Base-by-base conservation (phyloP, 306 rosid species). In the Cicer bijugum region DNA sequence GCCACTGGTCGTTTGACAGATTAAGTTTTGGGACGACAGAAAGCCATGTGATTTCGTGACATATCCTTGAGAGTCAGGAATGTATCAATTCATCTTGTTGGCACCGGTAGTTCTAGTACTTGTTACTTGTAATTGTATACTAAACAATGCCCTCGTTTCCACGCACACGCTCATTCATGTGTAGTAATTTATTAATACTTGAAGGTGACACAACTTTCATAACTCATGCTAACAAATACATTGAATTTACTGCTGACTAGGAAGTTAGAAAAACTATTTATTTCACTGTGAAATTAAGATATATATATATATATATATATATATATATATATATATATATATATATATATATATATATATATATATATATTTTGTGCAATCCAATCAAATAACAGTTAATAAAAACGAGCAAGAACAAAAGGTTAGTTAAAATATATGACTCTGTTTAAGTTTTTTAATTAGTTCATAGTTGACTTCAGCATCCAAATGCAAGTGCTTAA, bases 41-140 rank as follows among this genome's bases (percentile, higher is more conserved):
- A 71, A 71, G 70, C 20, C 85, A 48, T 72, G 81, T 63, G 81
- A 75, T 81, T 39, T 47, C 15, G 16, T 37, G 68, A 38, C 83
- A 8, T 74, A 67, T 80, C 74, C 46, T 55, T 72, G 52, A 37
- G 12, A 37, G 3, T 50, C 43, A 37, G 64, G 47, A 20, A 15
- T 39, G 48, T 63, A 16, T 69, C 62, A 51, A 76, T 59, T 59
- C 35, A 51, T 65, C 33, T 52, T 52, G 45, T 40, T 75, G 35
- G 17, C 39, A 48, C 12, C 63, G 4, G 5, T 4, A 39, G 28
- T 39, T 1, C 48, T 51, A 10, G 12, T 63, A 39, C 35, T 33
- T 12, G 16, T 19, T 51, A 39, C 16, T 33, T 12, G n/a, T n/a
- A n/a, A n/a, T n/a, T n/a, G 17, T 28, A 19, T 8, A 56, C 20